Evolutionary conservation across 2,329 filamentous ascomycete genomes (phyloP).

Genomic region (Chaetomiaceae sp.): DNA sequence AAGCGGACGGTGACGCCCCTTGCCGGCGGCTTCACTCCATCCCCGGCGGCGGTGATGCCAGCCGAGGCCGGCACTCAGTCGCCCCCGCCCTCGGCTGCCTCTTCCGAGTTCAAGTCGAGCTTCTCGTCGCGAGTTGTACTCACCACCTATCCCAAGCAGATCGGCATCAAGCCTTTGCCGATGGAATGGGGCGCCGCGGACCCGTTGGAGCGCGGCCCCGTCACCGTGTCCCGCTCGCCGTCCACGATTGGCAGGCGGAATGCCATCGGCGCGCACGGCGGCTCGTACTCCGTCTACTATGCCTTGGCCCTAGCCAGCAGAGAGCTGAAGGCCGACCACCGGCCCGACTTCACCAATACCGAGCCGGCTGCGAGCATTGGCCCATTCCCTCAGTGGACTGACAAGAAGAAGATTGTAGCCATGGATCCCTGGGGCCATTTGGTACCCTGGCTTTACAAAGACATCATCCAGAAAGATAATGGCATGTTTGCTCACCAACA

Average conservation of each 20-base stretch:
- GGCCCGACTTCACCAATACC: slow-evolving; percentile 64
- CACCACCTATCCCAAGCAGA: slow-evolving; percentile 85
- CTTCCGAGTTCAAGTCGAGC: slow-evolving; percentile 35
- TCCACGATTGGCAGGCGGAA: slow-evolving; percentile 76
- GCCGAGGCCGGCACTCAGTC: slow-evolving; percentile 23
- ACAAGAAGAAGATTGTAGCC: slow-evolving; percentile 89
- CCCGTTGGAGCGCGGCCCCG: slow-evolving; percentile 69
- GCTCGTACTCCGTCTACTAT: slow-evolving; percentile 94
- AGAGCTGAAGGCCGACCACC: slow-evolving; percentile 77
- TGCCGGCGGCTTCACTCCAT: slow-evolving; percentile 16
- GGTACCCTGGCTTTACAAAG: slow-evolving; percentile 74
- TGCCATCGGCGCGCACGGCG: slow-evolving; percentile 58
- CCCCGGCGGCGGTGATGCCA: slow-evolving; percentile 22
- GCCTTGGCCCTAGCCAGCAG: slow-evolving; percentile 88
- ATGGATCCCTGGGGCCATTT: slow-evolving; percentile 95
- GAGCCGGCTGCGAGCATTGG: slow-evolving; percentile 87
- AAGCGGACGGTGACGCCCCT: slow-evolving; percentile 15
- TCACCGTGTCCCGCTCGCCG: slow-evolving; percentile 73
- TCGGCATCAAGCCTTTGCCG: slow-evolving; percentile 83
- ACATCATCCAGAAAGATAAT: slow-evolving; percentile 69
- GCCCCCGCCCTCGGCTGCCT: slow-evolving; percentile 22
- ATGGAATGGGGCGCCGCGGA: slow-evolving; percentile 83
- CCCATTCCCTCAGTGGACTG: slow-evolving; percentile 82
- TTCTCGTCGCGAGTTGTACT: slow-evolving; percentile 51
- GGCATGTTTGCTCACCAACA: too few species aligned